Percentiles rank a stretch among this genome's conserved stretches.
Conservation (phyloP, 2,329 filamentous ascomycete species). For the Knufia petricola region DNA sequence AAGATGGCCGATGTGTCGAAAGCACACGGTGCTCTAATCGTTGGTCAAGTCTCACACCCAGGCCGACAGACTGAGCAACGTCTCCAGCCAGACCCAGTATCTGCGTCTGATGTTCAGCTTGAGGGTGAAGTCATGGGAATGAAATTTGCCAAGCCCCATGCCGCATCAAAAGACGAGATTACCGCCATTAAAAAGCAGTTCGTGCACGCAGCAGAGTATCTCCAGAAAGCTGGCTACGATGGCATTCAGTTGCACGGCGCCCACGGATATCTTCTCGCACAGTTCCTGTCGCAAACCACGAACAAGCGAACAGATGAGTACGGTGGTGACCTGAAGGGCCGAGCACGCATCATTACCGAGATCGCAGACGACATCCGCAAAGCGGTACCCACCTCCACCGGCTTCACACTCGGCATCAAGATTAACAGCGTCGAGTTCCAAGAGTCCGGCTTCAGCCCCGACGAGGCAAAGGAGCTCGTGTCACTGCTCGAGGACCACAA, state of each 20-base stretch:
- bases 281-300: constrained; percentile 44
- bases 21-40: constrained; percentile 46
- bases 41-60: constrained; percentile 56
- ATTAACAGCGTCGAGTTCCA: constrained; percentile 52
- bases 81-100: constrained; percentile 42
- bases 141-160: constrained; percentile 29
- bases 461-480: constrained; percentile 41
- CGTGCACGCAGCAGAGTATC: constrained; percentile 51
- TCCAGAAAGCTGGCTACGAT: constrained; percentile 53
- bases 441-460: constrained; percentile 33
- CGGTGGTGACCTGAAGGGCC: constrained; percentile 57
- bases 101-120: constrained; percentile 43
- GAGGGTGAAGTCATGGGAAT: constrained; percentile 27
- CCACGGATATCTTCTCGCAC: constrained; percentile 49
- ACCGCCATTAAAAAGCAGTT: constrained; percentile 49
- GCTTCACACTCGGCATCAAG: constrained; percentile 47
- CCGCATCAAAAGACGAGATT: constrained; percentile 32
- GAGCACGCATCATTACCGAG: constrained; percentile 49
- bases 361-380: constrained; percentile 33
- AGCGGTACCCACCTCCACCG: constrained; percentile 16
- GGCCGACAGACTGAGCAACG: constrained; percentile 45
- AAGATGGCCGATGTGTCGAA: constrained; percentile 47
- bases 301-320: constrained; percentile 55
- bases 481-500: constrained; percentile 25
- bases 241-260: constrained; percentile 43